Evolutionary conservation across 768 basidiomycete genomes (phyloP).

Genomic region (Stropharia rugosoannulata): DNA sequence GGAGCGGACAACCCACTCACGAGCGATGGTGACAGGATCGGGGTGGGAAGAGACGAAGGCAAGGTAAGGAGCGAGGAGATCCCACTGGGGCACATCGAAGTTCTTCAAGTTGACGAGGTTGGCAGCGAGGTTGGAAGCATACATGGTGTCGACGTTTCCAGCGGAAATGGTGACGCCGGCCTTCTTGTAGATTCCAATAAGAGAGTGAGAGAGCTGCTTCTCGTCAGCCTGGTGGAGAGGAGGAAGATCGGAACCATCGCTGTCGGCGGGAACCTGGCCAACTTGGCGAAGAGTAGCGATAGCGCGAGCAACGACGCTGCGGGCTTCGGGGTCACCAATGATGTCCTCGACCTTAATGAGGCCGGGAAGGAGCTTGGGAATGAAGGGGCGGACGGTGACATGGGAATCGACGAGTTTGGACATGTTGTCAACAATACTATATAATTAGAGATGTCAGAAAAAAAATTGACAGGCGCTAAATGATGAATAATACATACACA

Average conservation of each 20-base stretch:
- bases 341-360: constrained; percentile 93
- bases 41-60: constrained; percentile 61
- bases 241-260: constrained; percentile 91
- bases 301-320: constrained; percentile 86
- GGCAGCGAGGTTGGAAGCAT: constrained; percentile 78
- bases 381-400: constrained; percentile 93
- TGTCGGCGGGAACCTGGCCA: constrained; percentile 78
- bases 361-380: constrained; percentile 93
- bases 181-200: constrained; percentile 86
- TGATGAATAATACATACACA: constrained; percentile 59
- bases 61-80: constrained; percentile 75
- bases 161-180: constrained; percentile 57
- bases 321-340: constrained; percentile 98
- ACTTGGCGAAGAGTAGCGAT: constrained; percentile 96
- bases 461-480: constrained; percentile 14
- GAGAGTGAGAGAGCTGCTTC: constrained; percentile 59
- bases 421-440: constrained; percentile 98
- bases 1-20: constrained; percentile 89
- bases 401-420: constrained; percentile 95
- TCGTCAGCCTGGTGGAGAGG: constrained; percentile 78
- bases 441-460: constrained; percentile 19
- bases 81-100: constrained; percentile 90
- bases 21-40: constrained; percentile 64
- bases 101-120: constrained; percentile 89
- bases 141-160: constrained; percentile 59